Evolutionary conservation across 306 rosid genomes (phyloP).

Genomic region (Herpetospermum pedunculosum): DNA sequence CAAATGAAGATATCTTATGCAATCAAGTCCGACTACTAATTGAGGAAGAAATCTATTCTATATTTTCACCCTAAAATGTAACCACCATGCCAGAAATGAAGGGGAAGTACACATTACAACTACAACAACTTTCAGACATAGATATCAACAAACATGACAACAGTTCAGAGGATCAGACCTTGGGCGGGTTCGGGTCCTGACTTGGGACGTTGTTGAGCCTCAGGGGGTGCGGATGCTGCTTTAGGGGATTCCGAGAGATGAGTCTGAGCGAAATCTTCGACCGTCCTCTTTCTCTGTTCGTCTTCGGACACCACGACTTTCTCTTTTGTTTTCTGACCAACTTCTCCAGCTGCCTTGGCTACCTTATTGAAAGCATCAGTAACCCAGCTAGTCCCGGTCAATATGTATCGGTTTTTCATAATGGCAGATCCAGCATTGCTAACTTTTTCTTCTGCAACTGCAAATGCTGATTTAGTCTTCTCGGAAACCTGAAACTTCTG

Average conservation of each 20-base stretch:
- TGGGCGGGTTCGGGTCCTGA: constrained; percentile 74
- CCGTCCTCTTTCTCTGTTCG: constrained; percentile 41
- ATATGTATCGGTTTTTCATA: constrained; percentile 80
- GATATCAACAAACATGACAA: constrained; percentile 30
- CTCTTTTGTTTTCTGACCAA: constrained; percentile 81
- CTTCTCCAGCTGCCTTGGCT: constrained; percentile 88
- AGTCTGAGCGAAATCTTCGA: constrained; percentile 44
- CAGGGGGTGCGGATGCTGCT: constrained; percentile 43
- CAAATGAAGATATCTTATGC: constrained; percentile 8
- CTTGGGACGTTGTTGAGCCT: constrained; percentile 35
- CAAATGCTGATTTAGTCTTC: constrained; percentile 84
- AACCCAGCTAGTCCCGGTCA: constrained; percentile 79
- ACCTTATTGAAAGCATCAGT: constrained; percentile 73
- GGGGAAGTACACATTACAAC: constrained; percentile 11
- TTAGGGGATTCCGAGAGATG: constrained; percentile 54
- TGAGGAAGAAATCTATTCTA: constrained; percentile 7
- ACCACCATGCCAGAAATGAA: neutral
- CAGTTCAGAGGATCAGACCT: constrained; percentile 73
- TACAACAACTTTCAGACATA: constrained; percentile 18
- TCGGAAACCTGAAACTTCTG: constrained; percentile 94
- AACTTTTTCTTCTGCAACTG: constrained; percentile 82
- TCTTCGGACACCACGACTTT: constrained; percentile 51
- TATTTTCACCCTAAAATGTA: constrained; percentile 7
- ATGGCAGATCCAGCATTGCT: constrained; percentile 85
- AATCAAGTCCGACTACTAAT: neutral